Conservation (phyloP, 257 asterid genomes). For the Penstemon davidsonii region DNA sequence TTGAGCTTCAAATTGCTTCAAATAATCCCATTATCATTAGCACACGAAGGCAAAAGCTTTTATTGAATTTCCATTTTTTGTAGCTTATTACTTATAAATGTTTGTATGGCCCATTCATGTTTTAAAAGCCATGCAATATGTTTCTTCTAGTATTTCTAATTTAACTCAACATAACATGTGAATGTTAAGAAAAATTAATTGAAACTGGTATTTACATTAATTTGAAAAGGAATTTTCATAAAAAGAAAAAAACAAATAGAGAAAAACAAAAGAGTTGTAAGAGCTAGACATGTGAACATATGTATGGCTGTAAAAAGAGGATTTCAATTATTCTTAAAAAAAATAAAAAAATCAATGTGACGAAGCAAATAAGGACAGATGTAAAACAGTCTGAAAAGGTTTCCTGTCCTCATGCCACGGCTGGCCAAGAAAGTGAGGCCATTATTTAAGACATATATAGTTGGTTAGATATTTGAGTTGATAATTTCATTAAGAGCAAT, state of each 20-base stretch:
- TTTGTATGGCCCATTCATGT: background rate
- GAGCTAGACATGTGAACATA: background rate
- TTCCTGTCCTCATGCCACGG: slow-evolving; percentile 22
- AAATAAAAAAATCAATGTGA: background rate
- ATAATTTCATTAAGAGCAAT: no score
- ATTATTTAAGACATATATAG: slow-evolving; percentile 21
- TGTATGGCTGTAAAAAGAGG: slow-evolving; percentile 22
- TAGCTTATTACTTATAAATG: background rate
- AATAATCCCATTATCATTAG: slow-evolving; percentile 1
- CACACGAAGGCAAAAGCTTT: background rate
- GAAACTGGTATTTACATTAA: background rate
- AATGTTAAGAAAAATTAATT: background rate
- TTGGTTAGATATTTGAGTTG: background rate
- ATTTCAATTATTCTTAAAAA: slow-evolving; percentile 13
- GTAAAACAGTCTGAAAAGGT: slow-evolving; percentile 8
- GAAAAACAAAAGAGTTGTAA: background rate
- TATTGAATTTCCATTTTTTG: background rate
- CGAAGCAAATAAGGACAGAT: slow-evolving; percentile 36
- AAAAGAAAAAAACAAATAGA: background rate
- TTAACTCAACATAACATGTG: background rate
- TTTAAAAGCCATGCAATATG: background rate
- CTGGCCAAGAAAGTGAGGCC: slow-evolving; percentile 17
- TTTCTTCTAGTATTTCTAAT: background rate
- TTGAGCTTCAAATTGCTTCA: slow-evolving; percentile 14
- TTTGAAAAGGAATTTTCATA: background rate